Base-by-base conservation (phyloP, 2,329 filamentous ascomycete genomes). In the Sclerotinia sclerotiorum region DNA sequence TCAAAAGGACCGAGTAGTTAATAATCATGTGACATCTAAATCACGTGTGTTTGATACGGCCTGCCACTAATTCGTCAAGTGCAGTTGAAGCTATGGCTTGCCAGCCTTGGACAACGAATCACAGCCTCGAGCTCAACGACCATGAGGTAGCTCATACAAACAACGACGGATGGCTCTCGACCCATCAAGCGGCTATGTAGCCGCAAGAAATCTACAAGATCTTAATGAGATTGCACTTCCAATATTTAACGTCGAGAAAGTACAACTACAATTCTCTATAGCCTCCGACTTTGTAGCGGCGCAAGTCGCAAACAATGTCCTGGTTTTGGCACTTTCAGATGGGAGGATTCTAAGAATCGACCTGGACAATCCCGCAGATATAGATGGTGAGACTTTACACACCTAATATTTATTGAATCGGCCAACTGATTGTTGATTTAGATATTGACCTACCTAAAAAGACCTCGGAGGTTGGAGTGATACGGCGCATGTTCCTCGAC, bases 371-470 rank as follows among this genome's bases (percentile, higher is more conserved):
- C 91, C 95, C 7, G 92, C 94, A 77, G 95, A 99, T 79, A 97
- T 99, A 76, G 95, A 99, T 81, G 92, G 89, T 92, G 46, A 51
- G 60, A 8, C 15, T 61, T 79, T 81, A 62, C 46, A 52, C 8
- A 68, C 54, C 58, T 42, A 5, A 15, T 17, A 21, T 57, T 13
- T 61, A 17, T 51, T 29, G 15, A 35, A 21, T n/a, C 24, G 13
- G 61, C 46, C n/a, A 35, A 56, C 69, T 68, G 58, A 70, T 65
- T 21, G 56, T 24, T 29, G 42, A n/a, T 27, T 29, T 65, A 97
- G 94, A 99, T 80, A 97, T 99, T 79, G 95, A 99, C 79, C 87
- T 99, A 10, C 95, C 95, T 49, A 97, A 96, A 82, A 95, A 94
- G 76, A 88, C 92, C 21, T 90, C 92, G 49, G 94, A 99, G 79